Evolutionary conservation across 2,329 filamentous ascomycete species (phyloP).

Genomic region (Monosporascus sp.): DNA sequence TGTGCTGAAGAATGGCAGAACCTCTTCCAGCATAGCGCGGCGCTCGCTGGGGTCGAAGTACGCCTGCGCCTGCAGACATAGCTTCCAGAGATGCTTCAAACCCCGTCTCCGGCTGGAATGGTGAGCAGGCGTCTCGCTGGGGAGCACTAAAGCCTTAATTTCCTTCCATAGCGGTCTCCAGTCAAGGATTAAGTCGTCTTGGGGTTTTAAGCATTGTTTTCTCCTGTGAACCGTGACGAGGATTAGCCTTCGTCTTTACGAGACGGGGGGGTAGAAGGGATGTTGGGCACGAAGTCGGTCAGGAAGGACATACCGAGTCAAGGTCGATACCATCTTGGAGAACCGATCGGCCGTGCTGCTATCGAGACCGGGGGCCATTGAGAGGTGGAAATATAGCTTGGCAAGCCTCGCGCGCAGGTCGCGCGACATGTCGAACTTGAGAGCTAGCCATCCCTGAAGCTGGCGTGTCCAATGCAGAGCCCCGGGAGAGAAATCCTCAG

Average conservation of each 20-base stretch:
- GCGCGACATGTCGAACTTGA: constrained; percentile 95
- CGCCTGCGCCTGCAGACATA: constrained; percentile 82
- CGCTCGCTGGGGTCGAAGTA: constrained; percentile 91
- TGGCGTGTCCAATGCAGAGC: constrained; percentile 97
- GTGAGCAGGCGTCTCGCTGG: constrained; percentile 69
- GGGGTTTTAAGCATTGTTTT: constrained; percentile 89
- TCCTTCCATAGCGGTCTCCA: constrained; percentile 93
- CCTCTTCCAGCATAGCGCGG: constrained; percentile 73
- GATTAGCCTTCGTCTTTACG: constrained; percentile 2
- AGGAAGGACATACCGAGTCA: constrained; percentile 71
- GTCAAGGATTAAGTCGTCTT: constrained; percentile 84
- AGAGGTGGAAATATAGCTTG: constrained; percentile 89
- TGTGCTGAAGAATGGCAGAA: constrained; percentile 84
- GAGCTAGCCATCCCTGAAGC: constrained; percentile 86
- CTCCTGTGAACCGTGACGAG: constrained; percentile 49
- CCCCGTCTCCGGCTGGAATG: constrained; percentile 51
- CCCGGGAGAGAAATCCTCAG: constrained; percentile 90
- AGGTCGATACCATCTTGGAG: constrained; percentile 88
- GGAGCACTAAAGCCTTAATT: constrained; percentile 83
- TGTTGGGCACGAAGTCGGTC: not conserved
- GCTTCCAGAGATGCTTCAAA: constrained; percentile 69
- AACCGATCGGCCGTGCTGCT: constrained; percentile 79
- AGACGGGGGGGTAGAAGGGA: constrained; percentile 1
- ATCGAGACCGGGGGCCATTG: constrained; percentile 85
- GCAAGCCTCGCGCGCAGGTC: constrained; percentile 78